Conservation (phyloP, 2,329 filamentous ascomycete species). For the Aspergillus pseudoterreus region DNA sequence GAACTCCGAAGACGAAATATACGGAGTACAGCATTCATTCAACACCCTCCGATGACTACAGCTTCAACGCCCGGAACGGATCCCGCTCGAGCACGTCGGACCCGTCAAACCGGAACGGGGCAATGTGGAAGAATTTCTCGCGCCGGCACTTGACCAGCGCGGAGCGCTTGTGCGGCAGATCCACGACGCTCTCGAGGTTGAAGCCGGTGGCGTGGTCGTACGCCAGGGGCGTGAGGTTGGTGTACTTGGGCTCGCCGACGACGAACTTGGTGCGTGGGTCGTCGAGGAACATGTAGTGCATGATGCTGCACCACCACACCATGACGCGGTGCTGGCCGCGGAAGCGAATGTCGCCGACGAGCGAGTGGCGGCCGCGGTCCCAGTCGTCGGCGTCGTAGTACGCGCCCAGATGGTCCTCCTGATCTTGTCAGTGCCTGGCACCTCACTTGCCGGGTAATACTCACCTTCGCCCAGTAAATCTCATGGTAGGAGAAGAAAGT, state of each 20-base stretch:
- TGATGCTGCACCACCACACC: slow-evolving; percentile 55
- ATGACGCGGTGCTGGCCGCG: slow-evolving; percentile 53
- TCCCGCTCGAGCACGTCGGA: slow-evolving; percentile 20
- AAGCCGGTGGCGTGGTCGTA: slow-evolving; percentile 74
- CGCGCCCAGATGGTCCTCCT: slow-evolving; percentile 59
- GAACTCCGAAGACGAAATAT: background rate
- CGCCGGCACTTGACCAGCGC: slow-evolving; percentile 62
- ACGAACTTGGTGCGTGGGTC: slow-evolving; percentile 53
- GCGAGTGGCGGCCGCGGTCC: slow-evolving; percentile 58
- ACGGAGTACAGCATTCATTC: background rate
- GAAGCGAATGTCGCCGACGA: slow-evolving; percentile 55
- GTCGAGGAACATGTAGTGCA: slow-evolving; percentile 58
- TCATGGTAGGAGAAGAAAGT: slow-evolving; percentile 73
- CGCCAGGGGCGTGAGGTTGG: slow-evolving; percentile 64
- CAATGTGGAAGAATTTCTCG: slow-evolving; percentile 66
- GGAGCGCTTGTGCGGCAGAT: slow-evolving; percentile 67
- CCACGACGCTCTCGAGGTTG: slow-evolving; percentile 67
- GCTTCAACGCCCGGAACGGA: slow-evolving; percentile 16
- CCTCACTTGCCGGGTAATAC: background rate
- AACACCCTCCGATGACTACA: slow-evolving; percentile 5
- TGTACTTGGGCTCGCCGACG: slow-evolving; percentile 65
- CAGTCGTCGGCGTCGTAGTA: slow-evolving; percentile 55
- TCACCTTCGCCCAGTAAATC: slow-evolving; percentile 69
- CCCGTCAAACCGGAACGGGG: slow-evolving; percentile 29
- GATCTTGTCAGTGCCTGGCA: background rate